Base-by-base conservation (phyloP, 352 stramenopile genomes). In the Phytophthora pseudosyringae region DNA sequence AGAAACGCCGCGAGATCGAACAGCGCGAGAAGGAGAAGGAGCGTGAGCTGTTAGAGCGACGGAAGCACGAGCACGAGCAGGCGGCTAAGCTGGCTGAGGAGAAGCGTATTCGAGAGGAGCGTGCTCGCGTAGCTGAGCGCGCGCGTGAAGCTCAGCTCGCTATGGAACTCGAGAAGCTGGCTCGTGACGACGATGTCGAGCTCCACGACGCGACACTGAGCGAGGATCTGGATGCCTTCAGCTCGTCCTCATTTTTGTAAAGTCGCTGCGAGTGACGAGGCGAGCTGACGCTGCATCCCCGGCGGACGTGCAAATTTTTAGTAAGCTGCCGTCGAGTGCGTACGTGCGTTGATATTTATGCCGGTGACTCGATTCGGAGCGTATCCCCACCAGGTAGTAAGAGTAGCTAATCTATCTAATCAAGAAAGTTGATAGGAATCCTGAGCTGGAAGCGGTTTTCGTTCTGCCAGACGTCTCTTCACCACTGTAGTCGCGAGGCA, bases 191-290 rank as follows among this genome's bases (percentile, higher is more conserved):
- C 16, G 87, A 89, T 50, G 60, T 81, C 6, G 81, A 91, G 47
- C 73, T 84, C 28, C 82, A 93, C 64, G 83, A 95, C 31, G 73
- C 83, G 58, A 89, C 77, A 21, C 61, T 93, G 58, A 91, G 72
- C 25, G 81, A 94, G 44, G 88, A 96, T 63, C 61, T 96, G 60
- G 84, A 92, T 73, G 80, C 81, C 46, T 96, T 96, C 73, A 94
- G 86, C 70, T 93, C 88, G 41, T 94, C 88, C 50, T 93, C 86
- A 44, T 96, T 94, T 85, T 85, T 94, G 78, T 94, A 81, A 83
- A 53, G 49, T 45, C 40, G 53, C 25, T 62, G 26, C 44, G 52
- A 60, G 43, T 10, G 52, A 67, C 50, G 58, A 67, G 59, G 40
- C 48, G 49, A 67, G 64, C 53, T 45, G 52, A 72, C 33, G 52